These are phyloP conservation scores for Crithidia thermophila DNA, from an alignment of 208 protist genomes.

Conservation along the genomic window DNA sequence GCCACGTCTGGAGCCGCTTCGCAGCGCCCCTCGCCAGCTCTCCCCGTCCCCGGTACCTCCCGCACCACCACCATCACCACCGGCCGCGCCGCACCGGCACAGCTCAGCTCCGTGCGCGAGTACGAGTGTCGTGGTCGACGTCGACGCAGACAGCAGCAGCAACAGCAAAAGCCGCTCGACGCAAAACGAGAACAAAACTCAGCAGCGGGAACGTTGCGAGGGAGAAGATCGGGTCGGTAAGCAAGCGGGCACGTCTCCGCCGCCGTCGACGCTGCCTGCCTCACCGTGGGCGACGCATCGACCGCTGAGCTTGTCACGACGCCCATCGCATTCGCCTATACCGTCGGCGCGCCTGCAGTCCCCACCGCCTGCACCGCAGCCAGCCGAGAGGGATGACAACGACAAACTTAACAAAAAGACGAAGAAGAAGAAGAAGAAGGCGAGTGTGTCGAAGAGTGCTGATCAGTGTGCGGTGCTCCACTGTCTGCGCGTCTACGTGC, in stretches of 20 bases:
- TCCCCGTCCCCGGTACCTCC: constrained; percentile 6
- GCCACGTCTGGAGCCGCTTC: neutral
- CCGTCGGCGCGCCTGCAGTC: neutral
- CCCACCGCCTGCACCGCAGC: no score
- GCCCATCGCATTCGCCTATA: constrained; percentile 11
- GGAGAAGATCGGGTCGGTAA: neutral
- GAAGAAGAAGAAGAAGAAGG: no score
- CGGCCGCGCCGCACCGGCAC: no score
- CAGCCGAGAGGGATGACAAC: no score
- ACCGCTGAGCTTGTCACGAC: constrained; percentile 29
- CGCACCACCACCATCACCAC: neutral
- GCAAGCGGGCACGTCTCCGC: neutral
- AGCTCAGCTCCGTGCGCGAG: neutral
- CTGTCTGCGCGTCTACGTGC: constrained; percentile 34
- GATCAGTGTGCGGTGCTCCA: neutral
- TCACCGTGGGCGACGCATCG: constrained; percentile 23
- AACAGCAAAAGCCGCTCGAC: neutral
- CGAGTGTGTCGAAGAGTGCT: no score
- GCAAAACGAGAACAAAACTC: neutral
- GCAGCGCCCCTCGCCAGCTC: constrained; percentile 13
- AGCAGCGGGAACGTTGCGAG: neutral
- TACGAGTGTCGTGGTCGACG: neutral
- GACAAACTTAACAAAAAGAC: no score
- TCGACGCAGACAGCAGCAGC: neutral
- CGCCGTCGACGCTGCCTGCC: neutral